phyloP scores from a whole-genome alignment of 2,329 filamentous ascomycete species.

The Hypomyces rosellus region DNA sequence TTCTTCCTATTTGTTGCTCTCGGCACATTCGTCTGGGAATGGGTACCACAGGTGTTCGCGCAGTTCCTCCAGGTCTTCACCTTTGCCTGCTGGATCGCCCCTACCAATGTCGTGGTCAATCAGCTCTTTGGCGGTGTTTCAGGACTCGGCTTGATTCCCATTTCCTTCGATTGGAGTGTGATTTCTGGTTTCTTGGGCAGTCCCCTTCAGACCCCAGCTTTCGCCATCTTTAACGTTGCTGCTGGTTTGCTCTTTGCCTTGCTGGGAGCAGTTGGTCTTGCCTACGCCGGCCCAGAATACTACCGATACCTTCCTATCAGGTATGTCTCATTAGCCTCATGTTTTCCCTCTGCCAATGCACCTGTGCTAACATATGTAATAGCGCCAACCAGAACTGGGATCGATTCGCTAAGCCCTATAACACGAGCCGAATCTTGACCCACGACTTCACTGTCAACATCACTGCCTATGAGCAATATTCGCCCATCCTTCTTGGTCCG shows the following conservation, averaged over 20 bases:
- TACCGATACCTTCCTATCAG: slow-evolving; percentile 47
- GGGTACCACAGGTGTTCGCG: slow-evolving; percentile 51
- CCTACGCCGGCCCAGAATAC: slow-evolving; percentile 43
- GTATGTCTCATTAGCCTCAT: not conserved
- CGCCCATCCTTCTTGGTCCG: slow-evolving; percentile 44
- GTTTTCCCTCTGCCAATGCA: not conserved
- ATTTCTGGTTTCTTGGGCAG: slow-evolving; percentile 48
- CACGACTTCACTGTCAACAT: slow-evolving; percentile 45
- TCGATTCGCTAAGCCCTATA: slow-evolving; percentile 50
- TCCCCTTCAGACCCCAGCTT: slow-evolving; percentile 51
- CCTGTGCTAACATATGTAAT: not conserved
- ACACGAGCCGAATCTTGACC: slow-evolving; percentile 48
- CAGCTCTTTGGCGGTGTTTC: slow-evolving; percentile 57
- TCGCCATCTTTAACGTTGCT: slow-evolving; percentile 52
- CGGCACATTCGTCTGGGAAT: slow-evolving; percentile 49
- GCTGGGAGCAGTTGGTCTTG: slow-evolving; percentile 44
- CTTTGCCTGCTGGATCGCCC: slow-evolving; percentile 55
- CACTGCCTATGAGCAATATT: slow-evolving; percentile 51
- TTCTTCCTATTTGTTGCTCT: slow-evolving; percentile 48
- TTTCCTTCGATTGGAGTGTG: slow-evolving; percentile 61
- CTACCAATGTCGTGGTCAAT: slow-evolving; percentile 54
- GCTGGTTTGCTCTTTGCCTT: slow-evolving; percentile 45
- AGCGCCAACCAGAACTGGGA: slow-evolving; percentile 49
- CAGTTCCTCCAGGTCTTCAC: slow-evolving; percentile 52
- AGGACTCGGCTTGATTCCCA: slow-evolving; percentile 54